Base-by-base conservation (phyloP, 1,139 yeast genomes). In the Saccharomyces pastorianus region DNA sequence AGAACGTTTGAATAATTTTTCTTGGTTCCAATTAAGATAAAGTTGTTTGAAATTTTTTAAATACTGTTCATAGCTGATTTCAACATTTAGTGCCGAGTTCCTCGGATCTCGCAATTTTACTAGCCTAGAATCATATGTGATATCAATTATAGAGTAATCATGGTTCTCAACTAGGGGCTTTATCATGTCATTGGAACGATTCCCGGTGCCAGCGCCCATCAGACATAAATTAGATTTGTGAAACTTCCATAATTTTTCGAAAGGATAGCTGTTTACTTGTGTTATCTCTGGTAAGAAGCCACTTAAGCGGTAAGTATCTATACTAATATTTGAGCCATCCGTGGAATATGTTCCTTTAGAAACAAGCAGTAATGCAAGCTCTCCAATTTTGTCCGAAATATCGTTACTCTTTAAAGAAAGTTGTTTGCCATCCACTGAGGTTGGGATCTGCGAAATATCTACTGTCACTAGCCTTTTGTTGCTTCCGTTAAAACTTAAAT, bases 201-300 rank as follows among this genome's bases (percentile, higher is more conserved):
- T 55, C 0, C 85, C 88, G 0, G 95, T 85, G 0, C 96, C 96
- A 0, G 87, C 59, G 1, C 93, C 89, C 28, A 88, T 57, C 49
- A 83, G 63, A 14, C 63, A 70, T 72, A 75, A 13, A 61, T 65
- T 20, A 58, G 61, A 51, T 59, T 61, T 54, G 74, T 62, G 51
- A 67, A 62, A 17, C 68, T 62, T 78, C 79, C 76, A 8, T 76
- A 68, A 0, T 59, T 58, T 13, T 61, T 66, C 46, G 72, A 69
- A 48, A 64, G 63, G 4, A 59, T 61, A 31, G 55, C 53, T 42
- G 56, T 64, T 50, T 27, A 68, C 62, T 6, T 74, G 61, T 1
- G 79, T 61, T 42, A 82, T 80, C 59, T 87, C 90, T 0, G 96
- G 96, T 2, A 85, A 66, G 85, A 88, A 89, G 0, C 91, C 90